Evolutionary conservation across 176 grass and related monocot species (phyloP), one percentile per base, ranked within the genome.

Genomic region (Zea luxurians): DNA sequence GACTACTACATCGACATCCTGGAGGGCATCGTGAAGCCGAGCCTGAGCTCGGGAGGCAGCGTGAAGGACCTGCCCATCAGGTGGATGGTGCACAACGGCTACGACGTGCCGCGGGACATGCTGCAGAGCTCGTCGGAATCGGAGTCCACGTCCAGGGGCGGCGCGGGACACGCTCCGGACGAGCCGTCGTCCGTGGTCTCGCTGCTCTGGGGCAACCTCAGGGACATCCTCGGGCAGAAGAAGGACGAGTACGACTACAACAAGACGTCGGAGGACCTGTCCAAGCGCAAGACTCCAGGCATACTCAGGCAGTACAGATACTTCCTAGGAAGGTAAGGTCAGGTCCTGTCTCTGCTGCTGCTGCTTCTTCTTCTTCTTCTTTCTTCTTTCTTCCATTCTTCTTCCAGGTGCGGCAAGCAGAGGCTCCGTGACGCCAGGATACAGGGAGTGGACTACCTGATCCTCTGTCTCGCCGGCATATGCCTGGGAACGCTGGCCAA

Each of bases 1-100:
- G 94, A 97, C 81, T 91, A 97, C 78, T 97, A 93, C 83, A 97
- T 97, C 2, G 94, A 97, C 86, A 89, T 97, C 40, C 66, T 97
- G 76, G 94, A 97, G 78, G 91, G 94, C 13, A 88, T 97, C 6
- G 76, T 88, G 34, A 97, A 93, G 61, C 87, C 91, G 71, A 89
- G 38, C 41, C 68, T 83, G 62, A 83, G 18, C 48, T 52, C 77
- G 15, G 78, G 80, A 0, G 83, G 88, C 9, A 91, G 69, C 15
- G 80, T 86, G 5, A 93, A 97, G 61, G 89, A 97, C 44, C 68
- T 97, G 43, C 94, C 94, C 0, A 80, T 97, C 50, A 78, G 89
- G 77, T 97, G 94, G 94, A 97, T 97, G 82, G 37, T 97, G 74
- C 83, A 97, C 68, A 97, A 97, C 4, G 83, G 94, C 5, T 92